These are phyloP conservation scores for Ganoderma multipileum DNA, from an alignment of 1,284 basidiomycete genomes.

Conservation along the genomic window DNA sequence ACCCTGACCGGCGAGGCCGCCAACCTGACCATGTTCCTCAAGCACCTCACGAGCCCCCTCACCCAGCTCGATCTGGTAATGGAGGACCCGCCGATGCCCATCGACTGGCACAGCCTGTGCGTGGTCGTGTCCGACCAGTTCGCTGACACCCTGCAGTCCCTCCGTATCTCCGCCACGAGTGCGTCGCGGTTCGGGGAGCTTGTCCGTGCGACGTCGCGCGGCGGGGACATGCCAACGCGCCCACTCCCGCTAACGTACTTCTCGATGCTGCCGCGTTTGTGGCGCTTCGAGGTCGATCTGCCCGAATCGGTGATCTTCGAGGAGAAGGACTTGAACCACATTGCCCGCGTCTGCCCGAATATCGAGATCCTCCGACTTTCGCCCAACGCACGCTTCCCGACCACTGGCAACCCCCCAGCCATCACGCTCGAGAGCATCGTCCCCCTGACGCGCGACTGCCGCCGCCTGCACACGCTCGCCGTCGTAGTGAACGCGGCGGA, in stretches of 20 bases:
- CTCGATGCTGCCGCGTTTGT: slow-evolving; percentile 57
- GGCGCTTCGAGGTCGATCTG: slow-evolving; percentile 73
- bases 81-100: slow-evolving; percentile 74
- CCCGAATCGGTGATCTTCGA: slow-evolving; percentile 74
- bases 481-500: slow-evolving; percentile 66
- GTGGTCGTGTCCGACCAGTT: slow-evolving; percentile 67
- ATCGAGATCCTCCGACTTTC: slow-evolving; percentile 71
- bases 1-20: slow-evolving; percentile 71
- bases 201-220: slow-evolving; percentile 68
- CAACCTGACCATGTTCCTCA: slow-evolving; percentile 73
- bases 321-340: slow-evolving; percentile 59
- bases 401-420: slow-evolving; percentile 53
- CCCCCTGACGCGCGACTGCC: slow-evolving; percentile 62
- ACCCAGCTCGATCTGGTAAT: slow-evolving; percentile 72
- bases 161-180: slow-evolving; percentile 66
- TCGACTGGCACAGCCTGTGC: slow-evolving; percentile 76
- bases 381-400: slow-evolving; percentile 68
- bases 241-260: slow-evolving; percentile 68
- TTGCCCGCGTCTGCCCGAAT: slow-evolving; percentile 67
- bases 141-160: slow-evolving; percentile 59
- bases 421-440: slow-evolving; percentile 58
- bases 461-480: slow-evolving; percentile 65
- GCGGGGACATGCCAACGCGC: slow-evolving; percentile 49
- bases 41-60: slow-evolving; percentile 66
- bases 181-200: slow-evolving; percentile 72